These are phyloP conservation scores for Herpetomonas muscarum DNA, from an alignment of 208 protist genomes.

Conservation along the genomic window DNA sequence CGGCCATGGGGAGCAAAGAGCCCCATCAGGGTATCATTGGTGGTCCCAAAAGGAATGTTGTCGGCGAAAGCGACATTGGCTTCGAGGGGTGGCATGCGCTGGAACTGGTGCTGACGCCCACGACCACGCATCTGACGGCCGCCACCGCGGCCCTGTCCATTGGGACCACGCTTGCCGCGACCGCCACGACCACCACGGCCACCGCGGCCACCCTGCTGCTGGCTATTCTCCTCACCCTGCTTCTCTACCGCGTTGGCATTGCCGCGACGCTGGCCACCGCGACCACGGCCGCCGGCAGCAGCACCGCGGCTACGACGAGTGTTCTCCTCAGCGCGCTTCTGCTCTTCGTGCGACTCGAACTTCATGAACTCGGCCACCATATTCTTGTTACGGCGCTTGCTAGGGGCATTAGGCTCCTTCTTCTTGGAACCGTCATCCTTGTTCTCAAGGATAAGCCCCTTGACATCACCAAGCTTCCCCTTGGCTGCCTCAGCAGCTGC, in stretches of 20 bases:
- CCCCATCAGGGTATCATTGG: constrained; percentile 74
- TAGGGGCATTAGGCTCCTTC: constrained; percentile 8
- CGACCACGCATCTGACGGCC: constrained; percentile 4
- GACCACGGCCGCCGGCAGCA: neutral
- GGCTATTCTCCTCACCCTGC: neutral
- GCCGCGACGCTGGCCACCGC: constrained; percentile 1
- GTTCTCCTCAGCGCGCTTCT: constrained; percentile 6
- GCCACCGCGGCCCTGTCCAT: constrained; percentile 2
- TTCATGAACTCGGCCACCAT: constrained; percentile 58
- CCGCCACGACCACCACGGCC: constrained; percentile 4
- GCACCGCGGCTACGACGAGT: neutral
- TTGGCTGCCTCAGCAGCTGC: constrained; percentile 24
- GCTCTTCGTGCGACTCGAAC: constrained; percentile 37
- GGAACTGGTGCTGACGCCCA: constrained; percentile 5
- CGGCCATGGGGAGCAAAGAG: constrained; percentile 60
- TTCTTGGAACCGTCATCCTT: constrained; percentile 10
- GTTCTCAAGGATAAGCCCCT: constrained; percentile 33
- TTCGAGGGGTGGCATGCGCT: constrained; percentile 42
- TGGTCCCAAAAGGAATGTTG: constrained; percentile 82
- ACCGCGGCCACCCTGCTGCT: neutral
- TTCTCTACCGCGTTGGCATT: neutral
- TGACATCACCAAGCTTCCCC: constrained; percentile 36
- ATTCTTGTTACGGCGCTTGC: constrained; percentile 23
- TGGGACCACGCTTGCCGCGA: constrained; percentile 2
- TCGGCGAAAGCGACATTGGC: constrained; percentile 70